These are phyloP conservation scores for Gamarada debralockiae DNA, from an alignment of 495 filamentous ascomycete species.

Conservation along the genomic window DNA sequence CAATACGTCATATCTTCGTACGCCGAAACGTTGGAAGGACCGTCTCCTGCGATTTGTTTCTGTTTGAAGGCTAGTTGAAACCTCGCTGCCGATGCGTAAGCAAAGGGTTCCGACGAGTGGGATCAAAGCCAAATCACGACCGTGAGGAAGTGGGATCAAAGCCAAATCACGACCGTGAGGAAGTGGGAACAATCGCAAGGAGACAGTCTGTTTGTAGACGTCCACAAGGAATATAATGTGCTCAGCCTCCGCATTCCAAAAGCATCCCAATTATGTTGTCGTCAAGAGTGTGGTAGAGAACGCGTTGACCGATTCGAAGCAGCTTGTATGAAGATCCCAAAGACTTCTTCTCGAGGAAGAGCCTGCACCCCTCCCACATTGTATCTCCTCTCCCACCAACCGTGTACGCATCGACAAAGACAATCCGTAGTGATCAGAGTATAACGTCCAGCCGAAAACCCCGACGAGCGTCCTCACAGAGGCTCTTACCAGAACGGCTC, in stretches of 20 bases:
- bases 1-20: slow-evolving; percentile 23
- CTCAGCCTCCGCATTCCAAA: slow-evolving; percentile 21
- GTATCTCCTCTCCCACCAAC: slow-evolving; percentile 18
- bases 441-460: slow-evolving; percentile 51
- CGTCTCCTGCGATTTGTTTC: slow-evolving; percentile 15
- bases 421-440: slow-evolving; percentile 48
- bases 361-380: slow-evolving; percentile 24
- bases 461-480: slow-evolving; percentile 61
- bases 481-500: slow-evolving; percentile 62
- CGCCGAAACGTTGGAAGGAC: slow-evolving; percentile 15
- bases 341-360: slow-evolving; percentile 23
- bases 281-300: slow-evolving; percentile 24
- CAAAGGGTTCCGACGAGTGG: slow-evolving; percentile 43
- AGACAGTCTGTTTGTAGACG: slow-evolving; percentile 27
- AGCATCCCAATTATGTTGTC: slow-evolving; percentile 11
- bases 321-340: slow-evolving; percentile 26
- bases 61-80: slow-evolving; percentile 24
- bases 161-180: slow-evolving; percentile 17
- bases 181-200: slow-evolving; percentile 18
- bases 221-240: slow-evolving; percentile 14
- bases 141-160: slow-evolving; percentile 19
- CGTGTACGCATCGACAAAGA: slow-evolving; percentile 22
- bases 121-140: slow-evolving; percentile 25
- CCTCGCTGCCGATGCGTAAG: slow-evolving; percentile 25
- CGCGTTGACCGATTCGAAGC: slow-evolving; percentile 13